Evolutionary conservation across 805 yeast species (phyloP), one percentile per base, ranked within the genome.

Genomic region (Debaryomyces tyrocola): DNA sequence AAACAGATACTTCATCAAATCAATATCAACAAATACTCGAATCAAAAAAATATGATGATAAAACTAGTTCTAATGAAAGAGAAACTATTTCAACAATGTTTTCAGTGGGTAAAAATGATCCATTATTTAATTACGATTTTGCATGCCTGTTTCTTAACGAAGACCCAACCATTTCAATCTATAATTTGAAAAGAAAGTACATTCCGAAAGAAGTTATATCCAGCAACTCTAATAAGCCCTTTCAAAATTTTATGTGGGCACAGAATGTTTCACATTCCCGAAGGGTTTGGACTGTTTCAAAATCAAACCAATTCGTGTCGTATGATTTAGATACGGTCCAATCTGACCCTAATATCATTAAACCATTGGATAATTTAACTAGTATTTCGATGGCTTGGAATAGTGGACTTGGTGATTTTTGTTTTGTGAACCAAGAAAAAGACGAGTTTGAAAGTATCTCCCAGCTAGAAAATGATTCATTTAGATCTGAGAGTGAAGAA

Each of bases 111-210:
- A 50, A 47, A 31, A 47, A 36, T 20, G 52, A 56, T 42, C 55
- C 70, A 1, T 68, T 85, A 12, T 64, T 70, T 51, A 78, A 78
- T 47, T 81, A 90, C 12, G 85, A 84, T 53, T 74, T 90, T 50
- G 96, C 95, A 0, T 76, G 85, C 33, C 84, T 85, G 59, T 85
- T 83, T 46, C 66, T 86, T 53, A 84, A 84, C 41, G 90, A 86
- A 56, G 95, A 86, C 55, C 79, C 86, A 1, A 77, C 80, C 27
- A 74, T 87, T 5, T 82, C 85, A 41, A 75, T 89, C 4, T 89
- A 87, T 77, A 83, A 83, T 37, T 70, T 89, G 42, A 75, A 76
- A 33, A 72, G 96, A 51, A 87, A 83, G 53, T 85, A 78, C 58
- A 78, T 90, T 18, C 96, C 97, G 0, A 74, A 76, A 8, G 90